Evolutionary conservation across 1,284 basidiomycete species (phyloP).

Genomic region (Ustilago xerochloae): DNA sequence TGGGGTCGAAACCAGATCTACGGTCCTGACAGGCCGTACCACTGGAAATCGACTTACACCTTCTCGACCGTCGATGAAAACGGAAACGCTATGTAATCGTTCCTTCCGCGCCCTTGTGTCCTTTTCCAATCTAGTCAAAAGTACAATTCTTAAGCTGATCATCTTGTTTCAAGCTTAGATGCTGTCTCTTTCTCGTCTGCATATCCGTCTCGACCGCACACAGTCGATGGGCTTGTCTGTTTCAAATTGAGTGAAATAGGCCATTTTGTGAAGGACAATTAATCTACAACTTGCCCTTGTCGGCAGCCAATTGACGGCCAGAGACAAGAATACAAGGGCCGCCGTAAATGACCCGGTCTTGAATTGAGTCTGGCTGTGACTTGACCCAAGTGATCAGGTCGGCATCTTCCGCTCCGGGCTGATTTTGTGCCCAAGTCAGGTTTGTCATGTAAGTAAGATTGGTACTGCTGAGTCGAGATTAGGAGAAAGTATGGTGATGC

Average conservation of each 20-base stretch:
- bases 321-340: slow-evolving; percentile 65
- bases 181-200: neutral
- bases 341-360: slow-evolving; percentile 58
- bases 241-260: too few relatives aligned
- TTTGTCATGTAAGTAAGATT: neutral
- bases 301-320: slow-evolving; percentile 58
- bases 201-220: too few relatives aligned
- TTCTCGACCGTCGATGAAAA: slow-evolving; percentile 50
- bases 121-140: too few relatives aligned
- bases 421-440: too few relatives aligned
- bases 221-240: too few relatives aligned
- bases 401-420: slow-evolving; percentile 60
- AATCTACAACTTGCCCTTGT: slow-evolving; percentile 59
- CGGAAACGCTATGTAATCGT: slow-evolving; percentile 22
- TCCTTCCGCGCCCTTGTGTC: neutral
- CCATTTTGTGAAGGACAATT: too few relatives aligned
- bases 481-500: neutral
- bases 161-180: neutral
- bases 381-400: slow-evolving; percentile 58
- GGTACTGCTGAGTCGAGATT: neutral
- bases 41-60: slow-evolving; percentile 59
- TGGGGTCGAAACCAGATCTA: slow-evolving; percentile 60
- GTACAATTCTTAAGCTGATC: too few relatives aligned
- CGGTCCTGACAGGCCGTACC: slow-evolving; percentile 50
- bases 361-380: slow-evolving; percentile 46